Base-by-base conservation (phyloP, 352 stramenopile species). In the Pythium biforme region DNA sequence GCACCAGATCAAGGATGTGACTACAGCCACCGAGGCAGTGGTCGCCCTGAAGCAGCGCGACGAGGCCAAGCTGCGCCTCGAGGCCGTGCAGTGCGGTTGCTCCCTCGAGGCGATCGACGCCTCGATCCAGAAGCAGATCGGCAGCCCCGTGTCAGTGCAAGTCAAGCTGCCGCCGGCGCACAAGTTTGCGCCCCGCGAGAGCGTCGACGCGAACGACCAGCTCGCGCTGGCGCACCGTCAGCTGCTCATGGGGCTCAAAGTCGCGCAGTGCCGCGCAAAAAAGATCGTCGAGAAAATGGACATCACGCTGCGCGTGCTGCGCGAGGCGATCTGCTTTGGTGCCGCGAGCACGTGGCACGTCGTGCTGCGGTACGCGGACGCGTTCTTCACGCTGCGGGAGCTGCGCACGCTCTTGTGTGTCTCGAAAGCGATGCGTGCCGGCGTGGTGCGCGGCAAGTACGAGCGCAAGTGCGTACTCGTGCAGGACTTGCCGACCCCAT, bases 241-340 rank as follows among this genome's bases (percentile, higher is more conserved):
- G 58, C 73, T 92, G 14, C 68, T 77, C 14, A 89, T 92, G 81
- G 81, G 70, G 8, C 73, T 90, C 33, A 88, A 88, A 34, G 74
- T 80, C 49, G 75, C 81, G 3, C 79, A 92, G 60, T 79, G 69
- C 34, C 79, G 83, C 2, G 61, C 79, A 5, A 79, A 86, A 20
- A 75, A 76, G 12, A 75, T 75, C 15, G 53, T 83, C 19, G 76
- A 87, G 50, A 79, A 77, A 20, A 84, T 92, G 69, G 77, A 90
- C 43, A 62, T 73, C 19, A 80, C 76, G 19, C 70, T 90, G 23
- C 53, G 66, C 15, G 70, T 83, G 31, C 57, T 90, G 10, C 72
- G 74, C 17, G 72, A 83, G 11, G 76, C 75, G 39, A 70, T 76
- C 34, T 74, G 58, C 56, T 73, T 75, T 60, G 55, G 59, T 7